Conservation (phyloP, 768 basidiomycete genomes). For the Porphyrellus cyaneotinctus region DNA sequence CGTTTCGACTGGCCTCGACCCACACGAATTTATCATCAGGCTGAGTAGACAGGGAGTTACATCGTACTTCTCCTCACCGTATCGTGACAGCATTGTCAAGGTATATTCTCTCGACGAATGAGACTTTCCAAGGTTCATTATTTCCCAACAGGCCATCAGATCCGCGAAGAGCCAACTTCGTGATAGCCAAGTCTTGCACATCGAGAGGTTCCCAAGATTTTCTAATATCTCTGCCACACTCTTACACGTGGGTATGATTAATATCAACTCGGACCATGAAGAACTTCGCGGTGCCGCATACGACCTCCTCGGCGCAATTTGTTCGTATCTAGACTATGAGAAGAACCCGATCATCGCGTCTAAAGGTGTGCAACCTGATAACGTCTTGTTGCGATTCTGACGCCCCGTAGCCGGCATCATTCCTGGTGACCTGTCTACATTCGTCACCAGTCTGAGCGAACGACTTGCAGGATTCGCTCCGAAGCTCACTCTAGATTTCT, state of each 20-base stretch:
- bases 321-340: constrained; percentile 73
- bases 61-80: constrained; percentile 68
- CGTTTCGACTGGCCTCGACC: constrained; percentile 70
- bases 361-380: constrained; percentile 44
- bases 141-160: constrained; percentile 54
- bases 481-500: constrained; percentile 81
- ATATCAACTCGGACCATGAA: constrained; percentile 69
- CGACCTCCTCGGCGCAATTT: constrained; percentile 73
- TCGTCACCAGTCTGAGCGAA: constrained; percentile 65
- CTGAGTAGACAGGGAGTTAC: constrained; percentile 67
- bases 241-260: constrained; percentile 82
- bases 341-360: constrained; percentile 65
- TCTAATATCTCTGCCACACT: constrained; percentile 84
- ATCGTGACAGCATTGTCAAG: constrained; percentile 72
- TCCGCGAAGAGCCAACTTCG: constrained; percentile 70
- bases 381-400: background rate
- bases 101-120: constrained; percentile 32
- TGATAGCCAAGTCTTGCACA: constrained; percentile 45
- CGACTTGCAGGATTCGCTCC: constrained; percentile 70
- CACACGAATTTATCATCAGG: constrained; percentile 78
- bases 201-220: constrained; percentile 70
- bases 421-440: constrained; percentile 60
- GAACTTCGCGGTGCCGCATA: constrained; percentile 76
- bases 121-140: background rate
- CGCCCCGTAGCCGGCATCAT: constrained; percentile 56